A percentile compares a stretch with the other conserved stretches of the same genome.
These are phyloP conservation scores for Ambrosiella cleistominuta DNA, from an alignment of 2,329 filamentous ascomycete species.

Conservation along the genomic window DNA sequence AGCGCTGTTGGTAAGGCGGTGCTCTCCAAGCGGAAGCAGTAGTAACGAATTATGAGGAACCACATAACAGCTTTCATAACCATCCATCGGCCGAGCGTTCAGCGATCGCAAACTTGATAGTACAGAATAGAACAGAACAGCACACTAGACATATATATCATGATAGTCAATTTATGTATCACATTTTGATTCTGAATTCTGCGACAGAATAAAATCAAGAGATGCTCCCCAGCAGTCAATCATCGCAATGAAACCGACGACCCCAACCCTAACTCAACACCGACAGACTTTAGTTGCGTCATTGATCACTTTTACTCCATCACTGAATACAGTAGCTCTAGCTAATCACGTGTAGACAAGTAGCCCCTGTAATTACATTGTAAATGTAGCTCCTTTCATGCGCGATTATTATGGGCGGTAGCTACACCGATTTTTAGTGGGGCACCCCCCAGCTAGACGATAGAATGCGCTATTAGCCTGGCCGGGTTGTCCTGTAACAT, in stretches of 20 bases:
- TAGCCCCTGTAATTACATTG: too few relatives aligned
- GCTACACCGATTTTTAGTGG: not conserved
- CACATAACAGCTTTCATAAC: not conserved
- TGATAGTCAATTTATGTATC: not conserved
- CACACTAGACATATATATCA: not conserved
- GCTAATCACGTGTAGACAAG: not conserved
- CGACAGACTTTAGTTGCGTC: too few relatives aligned
- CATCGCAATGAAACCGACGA: too few relatives aligned
- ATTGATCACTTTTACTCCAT: too few relatives aligned
- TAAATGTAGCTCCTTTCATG: not conserved
- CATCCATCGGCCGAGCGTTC: not conserved
- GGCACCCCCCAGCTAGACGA: not conserved
- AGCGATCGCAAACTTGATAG: not conserved
- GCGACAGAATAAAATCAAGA: too few relatives aligned
- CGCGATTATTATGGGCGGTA: not conserved
- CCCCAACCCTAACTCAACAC: too few relatives aligned
- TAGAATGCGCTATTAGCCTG: not conserved
- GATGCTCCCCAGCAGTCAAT: too few relatives aligned
- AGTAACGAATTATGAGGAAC: not conserved
- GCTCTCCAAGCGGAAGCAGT: conserved; percentile 28
- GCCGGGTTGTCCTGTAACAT: not conserved
- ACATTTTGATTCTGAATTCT: too few relatives aligned
- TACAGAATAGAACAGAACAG: not conserved
- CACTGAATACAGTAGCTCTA: too few relatives aligned
- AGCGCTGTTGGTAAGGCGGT: conserved; percentile 52